Base-by-base conservation (phyloP, 495 filamentous ascomycete species). In the Baudoinia panamericana region DNA sequence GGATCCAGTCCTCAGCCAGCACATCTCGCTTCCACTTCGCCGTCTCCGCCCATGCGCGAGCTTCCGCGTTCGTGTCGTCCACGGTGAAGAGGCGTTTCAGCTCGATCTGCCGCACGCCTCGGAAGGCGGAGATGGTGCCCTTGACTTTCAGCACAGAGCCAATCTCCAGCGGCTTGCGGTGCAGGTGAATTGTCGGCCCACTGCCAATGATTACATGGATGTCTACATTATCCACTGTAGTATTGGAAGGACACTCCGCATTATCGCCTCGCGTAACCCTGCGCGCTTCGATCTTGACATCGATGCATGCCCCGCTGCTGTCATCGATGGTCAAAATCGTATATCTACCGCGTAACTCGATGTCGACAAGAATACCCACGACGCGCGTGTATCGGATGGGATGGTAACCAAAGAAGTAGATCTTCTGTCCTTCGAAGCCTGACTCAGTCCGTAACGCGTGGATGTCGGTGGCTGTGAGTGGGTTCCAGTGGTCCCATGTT, bases 361-460 rank as follows among this genome's bases (percentile, higher is more conserved):
- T 65, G 10, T 82, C 80, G 33, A 93, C 78, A 15, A 97, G 70
- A 10, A 70, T 20, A 10, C 88, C 90, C 17, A 79, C 69, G 13
- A 95, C 51, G 46, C 77, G 73, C 28, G 90, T 73, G 72, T 76
- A 94, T 67, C 76, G 78, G 44, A 96, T 80, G 0, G 92, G 90
- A 59, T 96, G 85, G 64, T 95, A 95, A 24, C 69, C 54, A 63
- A 79, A 67, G 63, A 88, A 86, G 63, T 73, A 90, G 15, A 88
- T 61, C 51, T 76, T 63, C 57, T 83, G 76, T 38, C 72, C 83
- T 68, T 75, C 68, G 59, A 82, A 90, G 13, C 74, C 75, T 3
- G 62, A 55, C 32, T 72, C 70, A 32, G 60, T 59, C 30, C 62
- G 56, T 20, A 94, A 60, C 15, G 55, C 56, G 32, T 72, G 72